Percentiles rank a stretch among this genome's conserved stretches.
phyloP scores from a whole-genome alignment of 169 alveolate genomes.

The Cryptosporidium xiaoi region DNA sequence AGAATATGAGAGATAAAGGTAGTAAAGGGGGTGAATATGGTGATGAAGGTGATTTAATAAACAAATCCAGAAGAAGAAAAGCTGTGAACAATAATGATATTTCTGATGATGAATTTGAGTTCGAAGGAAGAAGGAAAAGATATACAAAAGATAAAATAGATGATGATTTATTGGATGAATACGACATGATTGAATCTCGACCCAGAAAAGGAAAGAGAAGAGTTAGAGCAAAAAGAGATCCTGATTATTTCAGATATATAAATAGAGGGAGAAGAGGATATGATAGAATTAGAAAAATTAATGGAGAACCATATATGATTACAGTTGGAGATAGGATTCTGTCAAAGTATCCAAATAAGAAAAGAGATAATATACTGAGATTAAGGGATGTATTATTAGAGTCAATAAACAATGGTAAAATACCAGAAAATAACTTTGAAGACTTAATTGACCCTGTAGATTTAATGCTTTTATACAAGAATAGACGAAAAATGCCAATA shows the following conservation, averaged over 20 bases:
- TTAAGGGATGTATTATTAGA: constrained; percentile 19
- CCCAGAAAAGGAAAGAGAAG: constrained; percentile 21
- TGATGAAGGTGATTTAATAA: not conserved
- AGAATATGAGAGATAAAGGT: constrained; percentile 4
- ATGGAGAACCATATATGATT: constrained; percentile 45
- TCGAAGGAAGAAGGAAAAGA: not conserved
- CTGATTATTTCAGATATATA: constrained; percentile 1
- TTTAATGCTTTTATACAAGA: constrained; percentile 30
- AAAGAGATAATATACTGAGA: constrained; percentile 16
- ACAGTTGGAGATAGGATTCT: constrained; percentile 54
- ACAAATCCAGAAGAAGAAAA: constrained; percentile 7
- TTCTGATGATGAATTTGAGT: not conserved
- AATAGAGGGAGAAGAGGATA: constrained; percentile 33
- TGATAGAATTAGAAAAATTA: constrained; percentile 21
- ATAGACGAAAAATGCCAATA: constrained; percentile 42
- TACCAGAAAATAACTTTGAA: constrained; percentile 8
- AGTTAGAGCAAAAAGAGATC: not conserved
- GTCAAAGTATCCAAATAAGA: constrained; percentile 31
- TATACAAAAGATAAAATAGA: not conserved
- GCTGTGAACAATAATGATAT: not conserved
- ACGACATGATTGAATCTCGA: not conserved
- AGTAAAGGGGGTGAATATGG: not conserved
- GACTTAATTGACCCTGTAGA: constrained; percentile 33
- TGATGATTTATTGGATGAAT: not conserved
- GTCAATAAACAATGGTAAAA: constrained; percentile 23